Evolutionary conservation across 164 flowering plant genomes (phyloP).

Genomic region (Magnolia officinalis): DNA sequence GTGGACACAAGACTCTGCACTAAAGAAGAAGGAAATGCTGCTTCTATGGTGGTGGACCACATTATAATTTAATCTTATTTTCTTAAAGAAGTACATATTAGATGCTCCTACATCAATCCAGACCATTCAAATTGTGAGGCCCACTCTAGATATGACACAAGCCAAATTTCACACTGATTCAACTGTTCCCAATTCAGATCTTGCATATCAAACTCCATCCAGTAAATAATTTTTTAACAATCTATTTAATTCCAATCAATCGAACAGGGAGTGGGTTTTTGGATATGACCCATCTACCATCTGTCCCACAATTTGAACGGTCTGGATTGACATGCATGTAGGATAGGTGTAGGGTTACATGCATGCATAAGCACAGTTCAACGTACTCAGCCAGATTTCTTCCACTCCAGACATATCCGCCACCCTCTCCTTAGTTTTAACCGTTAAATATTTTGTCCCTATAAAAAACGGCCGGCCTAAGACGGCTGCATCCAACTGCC

Average conservation of each 20-base stretch:
- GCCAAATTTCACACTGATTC: not conserved
- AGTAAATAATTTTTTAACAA: not conserved
- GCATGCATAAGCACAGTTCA: not conserved
- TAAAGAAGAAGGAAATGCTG: not conserved
- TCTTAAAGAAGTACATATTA: no score
- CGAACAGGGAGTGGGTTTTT: not conserved
- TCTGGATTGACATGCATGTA: not conserved
- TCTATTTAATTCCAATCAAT: not conserved
- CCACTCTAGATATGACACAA: not conserved
- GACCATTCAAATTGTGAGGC: no score
- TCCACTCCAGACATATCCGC: not conserved
- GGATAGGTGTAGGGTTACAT: no score
- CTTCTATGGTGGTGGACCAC: not conserved
- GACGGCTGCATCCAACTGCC: not conserved
- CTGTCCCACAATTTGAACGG: not conserved
- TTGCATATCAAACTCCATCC: not conserved
- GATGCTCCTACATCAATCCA: no score
- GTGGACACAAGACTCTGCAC: not conserved
- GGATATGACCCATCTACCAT: no score
- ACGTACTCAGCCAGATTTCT: no score
- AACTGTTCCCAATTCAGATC: not conserved
- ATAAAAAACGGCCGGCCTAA: not conserved
- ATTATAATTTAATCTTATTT: no score
- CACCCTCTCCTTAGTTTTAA: not conserved
- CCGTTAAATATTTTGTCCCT: not conserved